phyloP scores from a whole-genome alignment of 371 early-diverging fungal genomes.

The Lichtheimia corymbifera region DNA sequence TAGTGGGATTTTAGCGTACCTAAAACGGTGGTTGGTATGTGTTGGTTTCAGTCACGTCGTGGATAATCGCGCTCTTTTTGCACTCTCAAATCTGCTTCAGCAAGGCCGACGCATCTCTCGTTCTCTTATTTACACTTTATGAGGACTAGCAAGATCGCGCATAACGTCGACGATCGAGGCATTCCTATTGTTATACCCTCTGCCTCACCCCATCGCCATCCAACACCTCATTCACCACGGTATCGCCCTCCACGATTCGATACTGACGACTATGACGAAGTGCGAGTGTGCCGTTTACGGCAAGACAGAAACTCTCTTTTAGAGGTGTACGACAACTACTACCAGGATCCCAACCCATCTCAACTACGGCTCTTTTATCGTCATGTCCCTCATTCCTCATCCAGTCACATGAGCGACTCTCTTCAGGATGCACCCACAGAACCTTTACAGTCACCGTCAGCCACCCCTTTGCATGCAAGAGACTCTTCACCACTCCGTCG shows the following conservation, averaged over 20 bases:
- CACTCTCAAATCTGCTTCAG: no score
- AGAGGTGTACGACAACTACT: conserved; percentile 15
- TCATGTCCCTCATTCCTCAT: background rate
- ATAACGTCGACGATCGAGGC: conserved; percentile 22
- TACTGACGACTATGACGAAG: conserved; percentile 20
- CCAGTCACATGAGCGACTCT: conserved; percentile 9
- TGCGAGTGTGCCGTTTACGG: conserved; percentile 14
- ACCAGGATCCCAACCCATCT: conserved; percentile 3
- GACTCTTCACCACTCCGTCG: no score
- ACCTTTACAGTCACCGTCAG: conserved; percentile 2
- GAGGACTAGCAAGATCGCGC: no score
- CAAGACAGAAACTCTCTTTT: conserved; percentile 14
- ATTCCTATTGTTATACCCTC: conserved; percentile 16
- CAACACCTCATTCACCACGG: conserved; percentile 1
- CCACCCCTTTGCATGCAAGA: no score
- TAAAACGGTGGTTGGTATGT: no score
- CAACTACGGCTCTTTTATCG: conserved; percentile 17
- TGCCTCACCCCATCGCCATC: conserved; percentile 5
- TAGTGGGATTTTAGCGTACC: no score
- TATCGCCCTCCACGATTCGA: conserved; percentile 4
- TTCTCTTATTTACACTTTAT: no score
- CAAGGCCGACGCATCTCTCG: no score
- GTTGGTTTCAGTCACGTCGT: no score
- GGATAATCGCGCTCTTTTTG: no score
- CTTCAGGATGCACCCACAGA: conserved; percentile 23